Conservation (phyloP, 2,329 filamentous ascomycete genomes). For the Alternaria triticimaculans region DNA sequence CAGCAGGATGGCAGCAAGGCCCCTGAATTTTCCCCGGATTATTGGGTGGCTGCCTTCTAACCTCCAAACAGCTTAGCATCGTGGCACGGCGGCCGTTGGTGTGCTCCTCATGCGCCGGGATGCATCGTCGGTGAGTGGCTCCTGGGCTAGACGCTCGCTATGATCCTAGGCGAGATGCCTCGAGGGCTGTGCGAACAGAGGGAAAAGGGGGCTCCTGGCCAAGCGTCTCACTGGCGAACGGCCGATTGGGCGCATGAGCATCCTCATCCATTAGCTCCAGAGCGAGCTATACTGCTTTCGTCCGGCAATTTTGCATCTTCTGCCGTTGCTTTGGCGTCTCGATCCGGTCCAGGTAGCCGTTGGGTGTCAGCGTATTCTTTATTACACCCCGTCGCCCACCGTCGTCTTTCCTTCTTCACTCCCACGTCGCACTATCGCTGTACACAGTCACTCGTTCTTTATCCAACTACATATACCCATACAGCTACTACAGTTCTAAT, state of each 20-base stretch:
- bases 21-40: conserved; percentile 48
- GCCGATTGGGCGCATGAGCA: conserved; percentile 32
- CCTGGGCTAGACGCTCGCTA: conserved; percentile 19
- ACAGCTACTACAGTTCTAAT: conserved; percentile 23
- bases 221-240: conserved; percentile 15
- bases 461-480: conserved; percentile 20
- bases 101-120: conserved; percentile 26
- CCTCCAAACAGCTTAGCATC: conserved; percentile 25
- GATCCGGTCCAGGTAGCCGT: conserved; percentile 6
- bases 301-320: conserved; percentile 42
- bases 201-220: conserved; percentile 27
- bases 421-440: conserved; percentile 27
- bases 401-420: conserved; percentile 21
- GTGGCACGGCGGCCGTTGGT: conserved; percentile 31
- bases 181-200: conserved; percentile 8
- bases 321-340: conserved; percentile 39
- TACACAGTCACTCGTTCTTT: conserved; percentile 40
- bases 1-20: conserved; percentile 19
- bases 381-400: conserved; percentile 18
- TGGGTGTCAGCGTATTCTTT: conserved; percentile 24
- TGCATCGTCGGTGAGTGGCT: conserved; percentile 18
- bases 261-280: conserved; percentile 30
- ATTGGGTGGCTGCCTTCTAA: conserved; percentile 34
- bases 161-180: conserved; percentile 10
- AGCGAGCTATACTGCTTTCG: conserved; percentile 24